Percentiles rank a stretch among this genome's conserved stretches.
phyloP scores from a whole-genome alignment of 2,329 filamentous ascomycete genomes.

The Lecanicillium sp. region DNA sequence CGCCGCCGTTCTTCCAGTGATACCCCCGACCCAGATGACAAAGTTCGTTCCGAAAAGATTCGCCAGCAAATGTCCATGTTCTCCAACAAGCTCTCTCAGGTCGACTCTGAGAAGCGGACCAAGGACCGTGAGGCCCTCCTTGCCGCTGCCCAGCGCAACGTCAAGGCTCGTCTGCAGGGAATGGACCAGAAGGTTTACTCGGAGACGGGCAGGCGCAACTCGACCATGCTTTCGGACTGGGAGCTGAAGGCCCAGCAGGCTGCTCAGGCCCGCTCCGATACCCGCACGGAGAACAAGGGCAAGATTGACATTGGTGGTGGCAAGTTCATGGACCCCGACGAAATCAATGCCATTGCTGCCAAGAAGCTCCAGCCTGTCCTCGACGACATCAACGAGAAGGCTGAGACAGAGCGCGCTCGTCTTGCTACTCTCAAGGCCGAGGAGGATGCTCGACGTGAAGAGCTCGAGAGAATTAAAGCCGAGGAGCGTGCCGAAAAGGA shows the following conservation, averaged over 20 bases:
- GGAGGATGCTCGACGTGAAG: slow-evolving; percentile 50
- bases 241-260: slow-evolving; percentile 67
- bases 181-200: slow-evolving; percentile 78
- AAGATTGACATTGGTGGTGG: slow-evolving; percentile 71
- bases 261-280: slow-evolving; percentile 59
- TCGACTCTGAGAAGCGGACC: slow-evolving; percentile 68
- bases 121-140: slow-evolving; percentile 70
- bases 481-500: slow-evolving; percentile 49
- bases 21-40: slow-evolving; percentile 61
- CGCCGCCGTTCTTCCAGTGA: slow-evolving; percentile 58
- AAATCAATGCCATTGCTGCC: slow-evolving; percentile 73
- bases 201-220: slow-evolving; percentile 67
- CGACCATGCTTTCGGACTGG: slow-evolving; percentile 68
- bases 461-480: slow-evolving; percentile 39
- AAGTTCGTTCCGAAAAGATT: slow-evolving; percentile 64
- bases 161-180: slow-evolving; percentile 67
- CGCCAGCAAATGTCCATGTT: slow-evolving; percentile 75
- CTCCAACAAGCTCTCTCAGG: slow-evolving; percentile 58
- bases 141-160: slow-evolving; percentile 76
- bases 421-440: slow-evolving; percentile 60
- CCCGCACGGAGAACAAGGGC: slow-evolving; percentile 48
- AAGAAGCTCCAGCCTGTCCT: slow-evolving; percentile 74
- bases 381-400: slow-evolving; percentile 76
- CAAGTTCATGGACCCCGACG: slow-evolving; percentile 69
- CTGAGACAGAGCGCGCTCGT: slow-evolving; percentile 63